phyloP scores from a whole-genome alignment of 202 grass and related monocot species.

The Hordeum pubiflorum region DNA sequence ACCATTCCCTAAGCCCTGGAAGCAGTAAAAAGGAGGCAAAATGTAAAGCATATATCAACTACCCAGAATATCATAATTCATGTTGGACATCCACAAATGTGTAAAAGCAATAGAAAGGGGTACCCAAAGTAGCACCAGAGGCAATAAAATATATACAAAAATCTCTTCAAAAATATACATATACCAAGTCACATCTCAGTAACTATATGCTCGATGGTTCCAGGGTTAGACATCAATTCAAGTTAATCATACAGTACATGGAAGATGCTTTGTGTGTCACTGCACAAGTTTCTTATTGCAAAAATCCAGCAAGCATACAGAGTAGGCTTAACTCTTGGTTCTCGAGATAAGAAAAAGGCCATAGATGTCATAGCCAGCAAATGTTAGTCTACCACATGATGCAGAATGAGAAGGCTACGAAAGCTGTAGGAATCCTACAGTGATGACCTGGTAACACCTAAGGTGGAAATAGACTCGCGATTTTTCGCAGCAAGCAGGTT shows the following conservation, averaged over 20 bases:
- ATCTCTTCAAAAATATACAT: neutral
- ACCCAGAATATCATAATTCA: neutral
- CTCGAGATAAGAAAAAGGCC: neutral
- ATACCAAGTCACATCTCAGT: neutral
- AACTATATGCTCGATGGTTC: neutral
- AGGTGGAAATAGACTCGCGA: neutral
- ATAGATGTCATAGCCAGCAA: neutral
- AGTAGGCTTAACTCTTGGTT: neutral
- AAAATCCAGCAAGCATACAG: neutral
- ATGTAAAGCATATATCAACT: neutral
- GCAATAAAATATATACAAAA: neutral
- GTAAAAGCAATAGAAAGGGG: neutral
- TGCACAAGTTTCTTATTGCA: neutral
- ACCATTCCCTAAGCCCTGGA: constrained; percentile 92
- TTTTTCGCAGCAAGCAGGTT: too few relatives aligned
- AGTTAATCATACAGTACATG: neutral
- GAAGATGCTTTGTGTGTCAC: neutral
- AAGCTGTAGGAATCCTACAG: neutral
- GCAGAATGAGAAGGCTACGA: neutral
- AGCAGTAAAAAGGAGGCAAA: neutral
- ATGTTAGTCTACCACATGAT: neutral
- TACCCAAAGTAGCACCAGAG: neutral
- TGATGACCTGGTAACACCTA: neutral
- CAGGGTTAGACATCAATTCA: neutral
- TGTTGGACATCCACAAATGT: neutral